These are phyloP conservation scores for Sugiyamaella paludigena DNA, from an alignment of 1,139 yeast genomes.

Conservation along the genomic window DNA sequence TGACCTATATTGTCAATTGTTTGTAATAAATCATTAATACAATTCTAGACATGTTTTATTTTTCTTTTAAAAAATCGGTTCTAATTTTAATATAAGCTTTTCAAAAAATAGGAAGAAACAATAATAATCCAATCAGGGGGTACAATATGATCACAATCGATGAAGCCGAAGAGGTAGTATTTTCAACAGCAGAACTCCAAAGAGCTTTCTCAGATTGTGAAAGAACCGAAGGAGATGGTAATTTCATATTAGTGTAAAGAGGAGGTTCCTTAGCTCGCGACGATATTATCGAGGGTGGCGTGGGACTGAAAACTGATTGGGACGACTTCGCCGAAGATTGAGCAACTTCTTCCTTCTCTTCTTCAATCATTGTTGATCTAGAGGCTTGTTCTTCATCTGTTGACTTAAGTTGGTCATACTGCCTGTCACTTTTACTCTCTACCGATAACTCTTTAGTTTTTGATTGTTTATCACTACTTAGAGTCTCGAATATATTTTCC, in stretches of 20 bases:
- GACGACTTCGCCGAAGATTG: too few relatives aligned
- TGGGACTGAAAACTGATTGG: background rate
- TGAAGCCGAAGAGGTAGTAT: background rate
- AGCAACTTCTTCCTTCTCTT: background rate
- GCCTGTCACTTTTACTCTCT: background rate
- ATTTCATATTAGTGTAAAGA: constrained; percentile 4
- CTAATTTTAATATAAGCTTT: background rate
- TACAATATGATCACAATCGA: too few relatives aligned
- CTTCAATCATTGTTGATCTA: background rate
- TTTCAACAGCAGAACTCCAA: constrained; percentile 2
- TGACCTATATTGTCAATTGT: too few relatives aligned
- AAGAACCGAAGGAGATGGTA: constrained; percentile 5
- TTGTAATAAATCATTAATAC: too few relatives aligned
- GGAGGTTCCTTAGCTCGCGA: background rate
- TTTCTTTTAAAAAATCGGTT: background rate
- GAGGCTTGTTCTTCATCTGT: background rate
- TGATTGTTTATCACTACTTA: too few relatives aligned
- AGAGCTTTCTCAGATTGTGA: constrained; percentile 5
- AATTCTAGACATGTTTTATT: background rate
- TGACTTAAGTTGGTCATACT: background rate
- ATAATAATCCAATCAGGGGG: constrained; percentile 22
- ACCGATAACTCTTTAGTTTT: background rate
- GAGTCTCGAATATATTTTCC: too few relatives aligned
- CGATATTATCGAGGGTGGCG: too few relatives aligned
- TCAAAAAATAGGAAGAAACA: constrained; percentile 8